phyloP scores from a whole-genome alignment of 371 early-diverging fungal species.

The Zychaea mexicana region DNA sequence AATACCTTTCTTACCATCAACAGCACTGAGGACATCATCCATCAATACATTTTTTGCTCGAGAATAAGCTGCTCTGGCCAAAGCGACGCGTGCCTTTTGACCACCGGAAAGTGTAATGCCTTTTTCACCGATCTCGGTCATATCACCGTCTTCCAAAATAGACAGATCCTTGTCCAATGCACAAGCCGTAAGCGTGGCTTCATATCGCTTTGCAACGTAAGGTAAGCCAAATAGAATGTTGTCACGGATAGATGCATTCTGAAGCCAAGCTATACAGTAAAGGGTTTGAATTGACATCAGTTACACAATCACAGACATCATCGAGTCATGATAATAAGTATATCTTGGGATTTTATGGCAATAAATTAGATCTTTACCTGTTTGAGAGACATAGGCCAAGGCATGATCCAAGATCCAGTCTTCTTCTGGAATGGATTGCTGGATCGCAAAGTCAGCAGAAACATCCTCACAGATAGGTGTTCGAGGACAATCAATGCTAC shows the following conservation, averaged over 20 bases:
- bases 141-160: conserved; percentile 80
- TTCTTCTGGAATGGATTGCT: conserved; percentile 13
- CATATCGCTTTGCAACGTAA: conserved; percentile 46
- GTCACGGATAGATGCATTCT: conserved; percentile 77
- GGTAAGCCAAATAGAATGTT: conserved; percentile 59
- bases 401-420: conserved; percentile 32
- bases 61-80: conserved; percentile 87
- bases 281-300: not conserved
- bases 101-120: conserved; percentile 80
- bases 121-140: conserved; percentile 92
- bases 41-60: conserved; percentile 71
- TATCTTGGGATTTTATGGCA: not conserved
- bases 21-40: conserved; percentile 87
- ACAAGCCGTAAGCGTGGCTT: conserved; percentile 65
- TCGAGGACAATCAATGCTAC: conserved; percentile 48
- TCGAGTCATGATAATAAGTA: too few relatives aligned
- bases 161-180: conserved; percentile 55
- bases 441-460: conserved; percentile 9
- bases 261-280: conserved; percentile 74
- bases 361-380: conserved; percentile 15
- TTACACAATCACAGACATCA: not conserved
- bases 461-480: conserved; percentile 33
- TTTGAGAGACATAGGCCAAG: conserved; percentile 38
- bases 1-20: conserved; percentile 62
- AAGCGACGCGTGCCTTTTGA: conserved; percentile 78